Evolutionary conservation across 345 rosid species (phyloP).

Genomic region (Citrus reticulata): DNA sequence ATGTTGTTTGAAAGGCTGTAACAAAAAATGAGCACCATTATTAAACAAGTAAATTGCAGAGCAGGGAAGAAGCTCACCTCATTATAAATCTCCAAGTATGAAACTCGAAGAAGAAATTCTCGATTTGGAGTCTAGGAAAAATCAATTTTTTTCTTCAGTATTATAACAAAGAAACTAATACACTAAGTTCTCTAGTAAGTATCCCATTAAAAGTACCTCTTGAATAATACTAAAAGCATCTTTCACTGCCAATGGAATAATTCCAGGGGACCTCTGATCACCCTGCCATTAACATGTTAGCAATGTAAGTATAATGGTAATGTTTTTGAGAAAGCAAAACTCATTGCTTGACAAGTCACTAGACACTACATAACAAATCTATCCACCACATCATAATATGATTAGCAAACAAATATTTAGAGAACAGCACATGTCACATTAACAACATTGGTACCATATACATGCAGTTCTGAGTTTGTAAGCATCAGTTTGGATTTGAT

Average conservation of each 20-base stretch:
- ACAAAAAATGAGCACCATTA: conserved; percentile 9
- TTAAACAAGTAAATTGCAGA: background rate
- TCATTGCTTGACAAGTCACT: background rate
- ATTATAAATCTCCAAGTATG: conserved; percentile 95
- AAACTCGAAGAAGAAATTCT: conserved; percentile 94
- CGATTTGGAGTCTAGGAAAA: conserved; percentile 76
- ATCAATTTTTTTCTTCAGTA: conserved; percentile 17
- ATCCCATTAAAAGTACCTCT: conserved; percentile 59
- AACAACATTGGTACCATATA: background rate
- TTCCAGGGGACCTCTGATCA: conserved; percentile 99
- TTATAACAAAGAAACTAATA: conserved; percentile 6
- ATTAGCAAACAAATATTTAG: background rate
- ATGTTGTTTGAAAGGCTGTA: conserved; percentile 10
- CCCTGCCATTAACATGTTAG: conserved; percentile 58
- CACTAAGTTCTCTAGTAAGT: background rate
- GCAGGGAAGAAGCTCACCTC: conserved; percentile 59
- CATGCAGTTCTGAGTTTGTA: background rate
- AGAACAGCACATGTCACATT: background rate
- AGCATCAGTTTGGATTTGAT: background rate
- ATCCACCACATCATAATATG: background rate
- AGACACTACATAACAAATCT: background rate
- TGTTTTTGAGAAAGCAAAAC: conserved; percentile 5
- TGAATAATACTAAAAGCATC: conserved; percentile 97
- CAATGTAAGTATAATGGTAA: conserved; percentile 4
- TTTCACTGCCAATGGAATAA: conserved; percentile 92